Evolutionary conservation across 2,329 filamentous ascomycete genomes (phyloP), one percentile per base, ranked within the genome.

Genomic region (Metarhizium rileyi): DNA sequence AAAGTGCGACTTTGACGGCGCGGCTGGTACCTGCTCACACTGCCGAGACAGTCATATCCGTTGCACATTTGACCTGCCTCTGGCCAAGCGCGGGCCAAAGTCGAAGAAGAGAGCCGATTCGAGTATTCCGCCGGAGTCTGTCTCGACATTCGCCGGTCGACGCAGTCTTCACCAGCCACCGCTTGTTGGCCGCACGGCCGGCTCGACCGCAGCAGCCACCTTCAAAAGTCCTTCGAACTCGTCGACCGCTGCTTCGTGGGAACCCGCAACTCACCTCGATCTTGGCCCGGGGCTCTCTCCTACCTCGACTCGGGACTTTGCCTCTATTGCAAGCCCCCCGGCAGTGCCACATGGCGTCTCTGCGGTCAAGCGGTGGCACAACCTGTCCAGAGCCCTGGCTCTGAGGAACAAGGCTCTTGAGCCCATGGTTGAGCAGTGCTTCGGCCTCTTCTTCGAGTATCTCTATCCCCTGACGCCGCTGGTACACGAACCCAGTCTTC

Each of bases 391-490:
- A 2, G 50, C 57, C 8, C 41, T 66, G 47, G 52, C 59, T 1
- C 49, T 61, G 14, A 54, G 58, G 38, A 58, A 59, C 26, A 50
- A 53, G 16, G 53, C 55, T 44, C 49, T 64, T 8, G 57, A 65
- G 25, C 52, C 52, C 5, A 54, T 63, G 5, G 58, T 65, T 6
- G 59, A 56, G 23, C 57, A 59, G 25, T 71, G 67, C 46, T 60
- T 71, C 28, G 61, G 68, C 49, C 53, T 71, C 20, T 72, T 70
- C 50, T 71, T 70, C 28, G 61, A 70, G 47, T 70, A 70, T 45
- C 66, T 72, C 2, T 71, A 67, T 46, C 69, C 69, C 2, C 61
- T 72, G 2, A 71, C 64, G 18, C 69, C 68, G 2, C 52, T 71
- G 40, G 63, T 71, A 3, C 69, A 72, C 51, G 69, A 71, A 43